phyloP scores from a whole-genome alignment of 495 filamentous ascomycete genomes.

The Aspergillus cristatus region DNA sequence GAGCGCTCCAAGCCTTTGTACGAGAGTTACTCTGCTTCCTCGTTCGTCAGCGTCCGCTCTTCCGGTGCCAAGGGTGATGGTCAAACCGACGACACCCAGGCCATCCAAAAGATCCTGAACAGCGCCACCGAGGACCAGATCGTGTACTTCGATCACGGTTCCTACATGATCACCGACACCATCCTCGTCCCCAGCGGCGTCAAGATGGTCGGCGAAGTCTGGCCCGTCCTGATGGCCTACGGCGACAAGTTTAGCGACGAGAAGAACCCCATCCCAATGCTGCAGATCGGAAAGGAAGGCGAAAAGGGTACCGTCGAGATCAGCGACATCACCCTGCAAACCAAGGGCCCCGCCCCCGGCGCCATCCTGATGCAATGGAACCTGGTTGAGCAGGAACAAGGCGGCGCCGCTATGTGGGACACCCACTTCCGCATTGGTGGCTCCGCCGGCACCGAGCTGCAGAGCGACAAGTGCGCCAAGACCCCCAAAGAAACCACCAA shows the following conservation, averaged over 20 bases:
- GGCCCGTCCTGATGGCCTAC: constrained; percentile 79
- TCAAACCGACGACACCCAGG: constrained; percentile 48
- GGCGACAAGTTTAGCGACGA: constrained; percentile 63
- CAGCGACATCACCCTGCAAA: constrained; percentile 57
- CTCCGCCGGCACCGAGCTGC: constrained; percentile 68
- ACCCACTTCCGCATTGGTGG: constrained; percentile 82
- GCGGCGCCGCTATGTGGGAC: constrained; percentile 79
- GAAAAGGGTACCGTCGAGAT: constrained; percentile 76
- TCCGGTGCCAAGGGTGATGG: constrained; percentile 73
- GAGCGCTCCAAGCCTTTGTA: constrained; percentile 63
- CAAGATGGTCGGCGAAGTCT: constrained; percentile 81
- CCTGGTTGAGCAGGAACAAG: constrained; percentile 54
- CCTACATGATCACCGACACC: constrained; percentile 77
- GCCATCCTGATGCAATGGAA: constrained; percentile 93
- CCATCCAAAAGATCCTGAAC: constrained; percentile 64
- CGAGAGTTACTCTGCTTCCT: constrained; percentile 33
- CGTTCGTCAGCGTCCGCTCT: constrained; percentile 62
- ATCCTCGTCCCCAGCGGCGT: constrained; percentile 60
- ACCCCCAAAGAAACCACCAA: constrained; percentile 48
- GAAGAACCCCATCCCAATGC: constrained; percentile 48
- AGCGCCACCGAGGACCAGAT: constrained; percentile 50
- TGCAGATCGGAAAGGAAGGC: constrained; percentile 71
- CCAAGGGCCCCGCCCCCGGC: constrained; percentile 65
- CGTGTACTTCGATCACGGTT: constrained; percentile 87
- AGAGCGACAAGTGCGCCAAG: constrained; percentile 61